These are phyloP conservation scores for Blastocystis sp. DNA, from an alignment of 352 stramenopile genomes.

Conservation along the genomic window DNA sequence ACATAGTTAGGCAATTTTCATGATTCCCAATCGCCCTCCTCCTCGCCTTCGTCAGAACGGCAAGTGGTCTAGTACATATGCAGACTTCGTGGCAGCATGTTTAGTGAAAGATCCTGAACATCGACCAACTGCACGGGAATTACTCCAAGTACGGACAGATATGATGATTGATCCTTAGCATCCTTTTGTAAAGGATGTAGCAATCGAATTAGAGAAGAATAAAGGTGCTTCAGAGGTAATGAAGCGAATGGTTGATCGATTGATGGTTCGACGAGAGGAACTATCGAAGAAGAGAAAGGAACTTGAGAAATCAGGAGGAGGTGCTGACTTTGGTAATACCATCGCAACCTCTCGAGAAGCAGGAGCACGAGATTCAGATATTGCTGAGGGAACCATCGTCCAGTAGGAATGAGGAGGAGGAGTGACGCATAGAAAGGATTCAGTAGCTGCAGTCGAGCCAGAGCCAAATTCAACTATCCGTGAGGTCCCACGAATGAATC, in stretches of 20 bases:
- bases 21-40: constrained; percentile 88
- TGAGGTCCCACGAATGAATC: constrained; percentile 6
- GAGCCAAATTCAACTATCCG: not conserved
- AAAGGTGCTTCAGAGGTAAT: constrained; percentile 34
- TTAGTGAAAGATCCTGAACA: constrained; percentile 78
- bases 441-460: not conserved
- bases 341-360: not conserved
- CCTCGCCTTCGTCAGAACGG: constrained; percentile 72
- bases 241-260: constrained; percentile 58
- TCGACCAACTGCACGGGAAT: constrained; percentile 74
- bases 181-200: constrained; percentile 65
- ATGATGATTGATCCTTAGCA: constrained; percentile 49
- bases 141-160: constrained; percentile 68
- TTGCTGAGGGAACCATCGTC: not conserved
- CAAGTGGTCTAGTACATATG: constrained; percentile 69
- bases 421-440: not conserved
- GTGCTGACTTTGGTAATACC: constrained; percentile 50
- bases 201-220: constrained; percentile 59
- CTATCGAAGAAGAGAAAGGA: constrained; percentile 18
- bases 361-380: not conserved
- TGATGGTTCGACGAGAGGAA: constrained; percentile 38
- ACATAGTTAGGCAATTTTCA: constrained; percentile 81
- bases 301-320: not conserved
- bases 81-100: constrained; percentile 79
- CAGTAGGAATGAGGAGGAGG: not conserved